Conservation (phyloP, 805 yeast genomes). For the Danielia oregonensis region DNA sequence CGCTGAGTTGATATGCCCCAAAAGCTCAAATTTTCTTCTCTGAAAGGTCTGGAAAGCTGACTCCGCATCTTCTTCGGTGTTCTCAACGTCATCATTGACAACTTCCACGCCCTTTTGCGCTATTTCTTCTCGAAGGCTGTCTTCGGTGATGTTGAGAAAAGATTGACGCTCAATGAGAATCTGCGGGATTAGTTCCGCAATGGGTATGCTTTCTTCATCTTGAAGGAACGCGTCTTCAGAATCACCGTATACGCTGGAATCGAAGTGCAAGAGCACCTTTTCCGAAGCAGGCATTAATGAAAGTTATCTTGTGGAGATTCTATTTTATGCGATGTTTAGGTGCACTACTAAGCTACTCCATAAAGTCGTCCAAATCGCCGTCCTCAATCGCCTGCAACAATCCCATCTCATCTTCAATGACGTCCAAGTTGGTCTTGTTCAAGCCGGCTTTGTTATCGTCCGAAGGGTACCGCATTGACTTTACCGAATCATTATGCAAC, state of each 20-base stretch:
- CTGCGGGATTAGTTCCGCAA: constrained; percentile 55
- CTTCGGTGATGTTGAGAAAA: constrained; percentile 58
- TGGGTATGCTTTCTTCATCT: constrained; percentile 41
- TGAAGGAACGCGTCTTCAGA: constrained; percentile 36
- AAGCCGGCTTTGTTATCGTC: constrained; percentile 31
- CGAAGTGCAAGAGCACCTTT: constrained; percentile 20
- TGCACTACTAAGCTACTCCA: constrained; percentile 28
- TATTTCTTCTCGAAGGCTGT: constrained; percentile 45
- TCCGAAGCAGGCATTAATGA: constrained; percentile 6
- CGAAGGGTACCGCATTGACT: constrained; percentile 88
- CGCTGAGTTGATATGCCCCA: constrained; percentile 57
- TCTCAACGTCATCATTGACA: constrained; percentile 4
- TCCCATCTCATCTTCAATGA: constrained; percentile 39
- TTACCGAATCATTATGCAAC: constrained; percentile 86
- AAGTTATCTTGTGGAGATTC: not conserved
- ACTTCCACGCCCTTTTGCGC: constrained; percentile 8
- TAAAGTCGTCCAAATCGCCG: constrained; percentile 50
- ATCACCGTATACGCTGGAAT: constrained; percentile 27
- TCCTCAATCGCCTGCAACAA: constrained; percentile 49
- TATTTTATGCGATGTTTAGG: not conserved
- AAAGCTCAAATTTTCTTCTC: constrained; percentile 49
- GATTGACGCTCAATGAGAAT: constrained; percentile 58
- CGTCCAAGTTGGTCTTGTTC: constrained; percentile 26
- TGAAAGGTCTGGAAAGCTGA: constrained; percentile 40
- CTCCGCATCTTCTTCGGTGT: constrained; percentile 6